Evolutionary conservation across 2,329 filamentous ascomycete species (phyloP), one percentile per base, ranked within the genome.

Genomic region (Aspergillus candidus): DNA sequence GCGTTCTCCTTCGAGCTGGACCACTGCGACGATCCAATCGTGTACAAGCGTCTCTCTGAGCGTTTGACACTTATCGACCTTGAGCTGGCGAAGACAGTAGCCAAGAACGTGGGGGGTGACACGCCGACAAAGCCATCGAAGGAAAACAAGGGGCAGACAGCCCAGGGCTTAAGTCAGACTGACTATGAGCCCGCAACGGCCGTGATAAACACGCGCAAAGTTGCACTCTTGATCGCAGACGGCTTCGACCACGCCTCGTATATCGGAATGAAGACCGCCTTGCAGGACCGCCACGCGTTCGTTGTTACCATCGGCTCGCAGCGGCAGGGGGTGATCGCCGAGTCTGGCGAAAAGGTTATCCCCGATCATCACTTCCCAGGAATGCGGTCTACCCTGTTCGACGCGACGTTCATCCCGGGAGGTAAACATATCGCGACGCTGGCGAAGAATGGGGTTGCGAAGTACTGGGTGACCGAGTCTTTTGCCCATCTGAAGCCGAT

Each of bases 401-500:
- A 93, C 60, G 82, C 85, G 0, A 60, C 90, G 22, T 89, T 88
- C 58, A 70, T 94, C 3, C 86, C 86, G 1, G 86, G 86, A 1
- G 87, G 88, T 1, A 71, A 75, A 0, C 72, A 82, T 1, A 68
- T 86, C 15, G 67, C 74, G 33, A 78, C 78, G 0, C 75, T 93
- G 0, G 69, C 75, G 42, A 82, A 82, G 71, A 88, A 77, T 50
- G 86, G 87, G 0, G 80, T 86, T 12, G 85, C 84, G 0, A 63
- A 86, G 6, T 84, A 90, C 68, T 91, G 84, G 79, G 69, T 91
- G 2, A 78, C 84, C 2, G 87, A 93, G 65, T 83, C 86, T 0
- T 93, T 90, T 52, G 86, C 86, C 0, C 87, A 93, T 48, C 74
- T 90, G 41, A 91, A 91, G 73, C 71, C 84, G 1, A 84, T 93